Conservation (phyloP, 805 yeast genomes). For the Candida endomychidarum region DNA sequence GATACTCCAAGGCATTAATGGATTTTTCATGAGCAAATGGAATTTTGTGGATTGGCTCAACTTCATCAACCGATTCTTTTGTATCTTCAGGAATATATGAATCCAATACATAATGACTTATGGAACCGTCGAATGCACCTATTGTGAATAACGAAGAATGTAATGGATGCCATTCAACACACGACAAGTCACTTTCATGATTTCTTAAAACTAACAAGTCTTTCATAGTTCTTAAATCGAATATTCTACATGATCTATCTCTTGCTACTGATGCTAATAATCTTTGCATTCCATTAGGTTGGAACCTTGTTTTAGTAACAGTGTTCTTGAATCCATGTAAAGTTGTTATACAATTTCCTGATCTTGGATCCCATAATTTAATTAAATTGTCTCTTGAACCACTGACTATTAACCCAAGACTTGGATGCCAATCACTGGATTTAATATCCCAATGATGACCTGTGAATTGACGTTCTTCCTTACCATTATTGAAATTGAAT, state of each 20-base stretch:
- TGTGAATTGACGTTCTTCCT: conserved; percentile 72
- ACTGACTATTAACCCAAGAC: conserved; percentile 78
- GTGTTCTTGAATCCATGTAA: conserved; percentile 93
- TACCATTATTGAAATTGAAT: conserved; percentile 91
- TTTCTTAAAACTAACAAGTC: conserved; percentile 73
- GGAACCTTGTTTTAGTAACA: conserved; percentile 81
- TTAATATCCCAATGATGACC: conserved; percentile 99
- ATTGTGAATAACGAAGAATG: conserved; percentile 77
- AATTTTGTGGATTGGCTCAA: conserved; percentile 56
- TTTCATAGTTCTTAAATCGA: conserved; percentile 84
- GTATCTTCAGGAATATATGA: conserved; percentile 40
- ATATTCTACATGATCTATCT: conserved; percentile 83
- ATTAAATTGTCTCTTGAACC: conserved; percentile 95
- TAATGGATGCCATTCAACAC: conserved; percentile 90
- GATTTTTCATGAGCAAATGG: conserved; percentile 96
- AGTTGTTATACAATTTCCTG: conserved; percentile 70
- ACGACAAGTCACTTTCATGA: conserved; percentile 78
- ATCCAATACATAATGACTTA: conserved; percentile 73
- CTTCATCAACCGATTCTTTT: conserved; percentile 16
- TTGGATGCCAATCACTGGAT: conserved; percentile 95
- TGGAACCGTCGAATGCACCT: conserved; percentile 87
- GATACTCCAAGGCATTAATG: conserved; percentile 84
- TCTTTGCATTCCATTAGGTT: conserved; percentile 71
- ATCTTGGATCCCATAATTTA: conserved; percentile 95
- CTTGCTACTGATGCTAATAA: conserved; percentile 83